phyloP scores from a whole-genome alignment of 495 filamentous ascomycete species.

The Penicillium canescens region DNA sequence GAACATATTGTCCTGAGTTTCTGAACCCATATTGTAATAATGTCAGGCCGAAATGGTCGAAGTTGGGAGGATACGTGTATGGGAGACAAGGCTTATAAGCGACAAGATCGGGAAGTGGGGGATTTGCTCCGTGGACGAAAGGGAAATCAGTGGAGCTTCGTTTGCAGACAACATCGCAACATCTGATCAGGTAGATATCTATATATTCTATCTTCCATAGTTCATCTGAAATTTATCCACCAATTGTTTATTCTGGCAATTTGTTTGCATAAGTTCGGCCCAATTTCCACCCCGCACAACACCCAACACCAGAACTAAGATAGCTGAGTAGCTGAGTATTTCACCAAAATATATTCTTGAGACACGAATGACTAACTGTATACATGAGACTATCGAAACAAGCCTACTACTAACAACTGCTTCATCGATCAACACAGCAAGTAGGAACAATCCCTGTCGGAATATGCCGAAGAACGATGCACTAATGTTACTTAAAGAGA shows the following conservation, averaged over 20 bases:
- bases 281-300: too few relatives aligned
- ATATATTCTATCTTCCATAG: neutral
- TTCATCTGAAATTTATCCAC: slow-evolving; percentile 12
- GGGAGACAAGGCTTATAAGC: slow-evolving; percentile 5
- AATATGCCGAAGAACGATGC: too few relatives aligned
- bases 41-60: neutral
- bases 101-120: slow-evolving; percentile 8
- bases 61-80: neutral
- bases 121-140: slow-evolving; percentile 19
- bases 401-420: too few relatives aligned
- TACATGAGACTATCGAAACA: too few relatives aligned
- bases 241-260: slow-evolving; percentile 3
- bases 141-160: slow-evolving; percentile 16
- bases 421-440: too few relatives aligned
- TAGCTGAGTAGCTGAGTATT: too few relatives aligned
- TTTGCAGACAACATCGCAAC: neutral
- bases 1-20: slow-evolving; percentile 11
- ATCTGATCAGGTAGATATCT: too few relatives aligned
- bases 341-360: too few relatives aligned
- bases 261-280: neutral
- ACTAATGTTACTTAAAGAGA: neutral
- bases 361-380: too few relatives aligned
- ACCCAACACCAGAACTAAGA: too few relatives aligned
- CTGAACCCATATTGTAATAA: too few relatives aligned
- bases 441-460: too few relatives aligned